A percentile compares a stretch with the other conserved stretches of the same genome.
Evolutionary conservation across 106 monocot genomes (phyloP).

Genomic region (Dactylorhiza incarnata): DNA sequence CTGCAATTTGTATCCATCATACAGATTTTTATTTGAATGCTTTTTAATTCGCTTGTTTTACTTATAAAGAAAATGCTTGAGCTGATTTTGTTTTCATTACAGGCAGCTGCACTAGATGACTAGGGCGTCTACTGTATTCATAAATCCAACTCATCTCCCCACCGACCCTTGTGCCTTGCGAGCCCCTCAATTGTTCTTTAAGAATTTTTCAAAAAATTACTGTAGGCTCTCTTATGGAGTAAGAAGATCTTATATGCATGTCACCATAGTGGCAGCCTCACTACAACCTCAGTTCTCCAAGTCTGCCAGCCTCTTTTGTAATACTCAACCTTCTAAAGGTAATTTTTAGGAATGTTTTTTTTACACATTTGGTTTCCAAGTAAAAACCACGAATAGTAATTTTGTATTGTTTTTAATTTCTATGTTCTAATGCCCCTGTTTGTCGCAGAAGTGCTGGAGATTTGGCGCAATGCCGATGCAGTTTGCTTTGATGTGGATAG

Average conservation of each 20-base stretch:
- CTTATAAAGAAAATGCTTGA: background rate
- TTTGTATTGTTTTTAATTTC: background rate
- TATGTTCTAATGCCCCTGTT: background rate
- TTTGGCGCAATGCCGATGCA: constrained; percentile 73
- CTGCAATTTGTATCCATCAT: too few species aligned
- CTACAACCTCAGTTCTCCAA: constrained; percentile 8
- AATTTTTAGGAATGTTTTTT: background rate
- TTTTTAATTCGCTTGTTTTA: background rate
- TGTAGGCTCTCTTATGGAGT: constrained; percentile 4
- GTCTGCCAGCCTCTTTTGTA: constrained; percentile 15
- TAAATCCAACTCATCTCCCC: constrained; percentile 7
- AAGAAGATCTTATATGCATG: constrained; percentile 16
- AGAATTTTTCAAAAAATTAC: background rate
- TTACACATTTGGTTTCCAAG: background rate
- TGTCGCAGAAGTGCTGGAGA: constrained; percentile 61
- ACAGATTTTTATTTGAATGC: too few species aligned
- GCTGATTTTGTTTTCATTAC: background rate
- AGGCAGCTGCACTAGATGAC: constrained; percentile 17
- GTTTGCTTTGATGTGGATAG: constrained; percentile 99
- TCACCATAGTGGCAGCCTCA: constrained; percentile 15
- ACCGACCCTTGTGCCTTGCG: background rate
- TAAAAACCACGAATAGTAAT: background rate
- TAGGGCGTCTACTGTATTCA: background rate
- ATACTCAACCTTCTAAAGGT: constrained; percentile 43
- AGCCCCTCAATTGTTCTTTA: constrained; percentile 11